Evolutionary conservation across 2,329 filamentous ascomycete species (phyloP), one percentile per base, ranked within the genome.

Genomic region (Aspergillus jensenii): DNA sequence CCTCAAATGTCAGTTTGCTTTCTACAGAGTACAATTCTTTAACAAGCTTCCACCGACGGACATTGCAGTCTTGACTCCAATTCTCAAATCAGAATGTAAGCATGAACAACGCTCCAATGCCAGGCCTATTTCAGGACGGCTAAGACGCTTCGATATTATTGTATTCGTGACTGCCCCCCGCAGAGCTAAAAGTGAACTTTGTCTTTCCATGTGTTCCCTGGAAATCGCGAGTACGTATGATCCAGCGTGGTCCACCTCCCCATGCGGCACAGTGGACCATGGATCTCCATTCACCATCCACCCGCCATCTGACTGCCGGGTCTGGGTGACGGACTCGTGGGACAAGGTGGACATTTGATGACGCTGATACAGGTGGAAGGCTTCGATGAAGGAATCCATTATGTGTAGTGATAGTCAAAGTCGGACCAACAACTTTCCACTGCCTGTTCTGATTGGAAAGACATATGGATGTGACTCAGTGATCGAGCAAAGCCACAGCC

Each of bases 401-500:
- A 31, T 31, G 27, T 9, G 8, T 11, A 31, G 27, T 11, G 27
- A 31, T 31, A 11, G 27, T 31, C 27, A 12, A 19, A 12, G 27
- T 25, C 44, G 44, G 47, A 39, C 50, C 50, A 58, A 52, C 51
- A 53, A 25, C 43, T 21, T 39, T 27, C 35, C 45, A 7, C 14
- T 40, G 37, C 46, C 35, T 39, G 31, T 27, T 19, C 33, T 55
- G 46, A 55, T 54, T 58, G 51, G 56, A n/a, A 31, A 41, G 27
- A 44, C 17, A n/a, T 23, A 7, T 11, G 31, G 21, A 47, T 55
- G 45, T 55, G 51, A 58, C 52, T 53, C 51, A 55, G 23, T 21
- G 39, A 47, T 51, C 48, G n/a, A 46, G 46, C 51, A 51, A 40
- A 55, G 56, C 56, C 56, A 58, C 56, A 58, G 21, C 37, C 56